Evolutionary conservation across 2,329 filamentous ascomycete species (phyloP), one percentile per base, ranked within the genome.

Genomic region (Botrytis medusae): DNA sequence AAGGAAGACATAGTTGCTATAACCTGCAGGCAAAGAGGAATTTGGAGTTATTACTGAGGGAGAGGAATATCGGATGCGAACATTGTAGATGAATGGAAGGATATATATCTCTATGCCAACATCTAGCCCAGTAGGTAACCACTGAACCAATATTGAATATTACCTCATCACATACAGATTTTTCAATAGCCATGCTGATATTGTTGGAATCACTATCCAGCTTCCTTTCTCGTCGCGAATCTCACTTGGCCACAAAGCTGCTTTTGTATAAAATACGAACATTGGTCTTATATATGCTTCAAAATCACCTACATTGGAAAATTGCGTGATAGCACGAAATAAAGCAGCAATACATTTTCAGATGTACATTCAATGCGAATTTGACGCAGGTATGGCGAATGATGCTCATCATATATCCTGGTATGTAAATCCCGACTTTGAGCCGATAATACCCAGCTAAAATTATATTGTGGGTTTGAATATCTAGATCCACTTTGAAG

Each of bases 321-420:
- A 57, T 57, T 57, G 51, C 40, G 18, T 46, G 42, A 25, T 34
- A 22, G 20, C 9, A 64, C 12, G 4, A 40, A 20, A 3, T 40
- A 67, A 51, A 51, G 46, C 63, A 40, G 44, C 29, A 51, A 51
- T 51, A 12, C 16, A n/a, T 51, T 18, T 37, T 37, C 12, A 46
- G 14, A 67, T 20, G 9, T 10, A 16, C 8, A n/a, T 37, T 42
- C 44, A 40, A n/a, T 46, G 62, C 62, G 32, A 67, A 67, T 67
- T 67, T 51, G 63, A 67, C 14, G 32, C 32, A 40, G 44, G 22
- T 67, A 67, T 67, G 32, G 63, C 32, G 63, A 37, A 67, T 67
- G 22, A 67, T 51, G 44, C 44, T 46, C 29, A n/a, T n/a, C 42
- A 48, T 65, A 10, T 16, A 65, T 48, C 29, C 32, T 51, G 0